These are phyloP conservation scores for Lagenaria siceraria DNA, from an alignment of 306 rosid genomes.

Conservation along the genomic window DNA sequence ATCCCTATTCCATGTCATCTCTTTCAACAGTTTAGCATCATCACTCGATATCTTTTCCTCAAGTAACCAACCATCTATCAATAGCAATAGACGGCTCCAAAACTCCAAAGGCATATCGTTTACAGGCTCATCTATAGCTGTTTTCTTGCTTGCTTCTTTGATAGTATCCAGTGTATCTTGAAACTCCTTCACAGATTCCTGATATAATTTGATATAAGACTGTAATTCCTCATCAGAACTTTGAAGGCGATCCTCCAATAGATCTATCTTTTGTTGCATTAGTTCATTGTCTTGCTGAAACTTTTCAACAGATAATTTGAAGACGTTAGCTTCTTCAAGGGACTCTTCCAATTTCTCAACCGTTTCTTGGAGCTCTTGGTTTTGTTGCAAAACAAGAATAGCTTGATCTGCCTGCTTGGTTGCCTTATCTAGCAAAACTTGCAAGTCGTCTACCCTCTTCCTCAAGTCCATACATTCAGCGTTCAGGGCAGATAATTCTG, in stretches of 20 bases:
- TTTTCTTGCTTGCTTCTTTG: slow-evolving; percentile 71
- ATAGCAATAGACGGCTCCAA: slow-evolving; percentile 77
- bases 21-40: slow-evolving; percentile 67
- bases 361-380: slow-evolving; percentile 67
- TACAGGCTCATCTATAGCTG: slow-evolving; percentile 45
- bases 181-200: slow-evolving; percentile 75
- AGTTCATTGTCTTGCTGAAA: slow-evolving; percentile 46
- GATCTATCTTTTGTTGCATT: slow-evolving; percentile 66
- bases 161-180: slow-evolving; percentile 54
- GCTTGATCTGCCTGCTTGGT: slow-evolving; percentile 72
- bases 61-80: slow-evolving; percentile 84
- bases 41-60: slow-evolving; percentile 58
- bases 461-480: slow-evolving; percentile 50
- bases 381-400: slow-evolving; percentile 50
- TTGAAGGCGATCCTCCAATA: slow-evolving; percentile 71
- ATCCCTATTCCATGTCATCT: slow-evolving; percentile 75
- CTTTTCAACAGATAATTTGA: slow-evolving; percentile 65
- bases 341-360: slow-evolving; percentile 73
- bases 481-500: slow-evolving; percentile 43
- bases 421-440: slow-evolving; percentile 52
- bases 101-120: slow-evolving; percentile 90
- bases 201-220: slow-evolving; percentile 69
- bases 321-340: slow-evolving; percentile 49
- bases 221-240: slow-evolving; percentile 71
- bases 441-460: slow-evolving; percentile 62